These are phyloP conservation scores for Exophiala viscosa DNA, from an alignment of 2,329 filamentous ascomycete genomes.

Conservation along the genomic window DNA sequence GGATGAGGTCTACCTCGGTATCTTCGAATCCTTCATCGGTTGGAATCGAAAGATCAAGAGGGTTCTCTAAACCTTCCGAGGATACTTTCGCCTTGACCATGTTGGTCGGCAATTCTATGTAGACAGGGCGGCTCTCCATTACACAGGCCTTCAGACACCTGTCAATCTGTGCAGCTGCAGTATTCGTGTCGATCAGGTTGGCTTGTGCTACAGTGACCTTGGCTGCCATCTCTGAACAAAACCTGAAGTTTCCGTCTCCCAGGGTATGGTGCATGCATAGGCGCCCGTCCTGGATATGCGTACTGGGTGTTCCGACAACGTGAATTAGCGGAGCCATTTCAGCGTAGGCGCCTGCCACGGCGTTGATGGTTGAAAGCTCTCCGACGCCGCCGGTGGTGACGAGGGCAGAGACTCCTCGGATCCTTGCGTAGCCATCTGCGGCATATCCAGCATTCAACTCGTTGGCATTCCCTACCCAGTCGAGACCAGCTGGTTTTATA, in stretches of 20 bases:
- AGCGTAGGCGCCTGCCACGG: slow-evolving; percentile 49
- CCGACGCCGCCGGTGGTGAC: slow-evolving; percentile 61
- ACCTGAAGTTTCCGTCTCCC: slow-evolving; percentile 50
- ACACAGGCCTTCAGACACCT: slow-evolving; percentile 49
- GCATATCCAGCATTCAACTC: slow-evolving; percentile 67
- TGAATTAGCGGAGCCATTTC: slow-evolving; percentile 58
- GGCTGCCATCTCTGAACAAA: slow-evolving; percentile 49
- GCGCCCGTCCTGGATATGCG: slow-evolving; percentile 19
- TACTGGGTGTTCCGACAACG: slow-evolving; percentile 49
- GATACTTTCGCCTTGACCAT: slow-evolving; percentile 25
- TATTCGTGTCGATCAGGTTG: slow-evolving; percentile 45
- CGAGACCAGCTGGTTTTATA: slow-evolving; percentile 50
- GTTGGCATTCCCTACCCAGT: slow-evolving; percentile 61
- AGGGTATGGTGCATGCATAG: slow-evolving; percentile 34
- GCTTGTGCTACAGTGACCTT: slow-evolving; percentile 51
- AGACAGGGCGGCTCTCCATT: slow-evolving; percentile 53
- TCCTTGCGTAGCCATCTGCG: slow-evolving; percentile 73
- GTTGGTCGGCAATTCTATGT: slow-evolving; percentile 50
- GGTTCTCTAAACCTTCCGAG: slow-evolving; percentile 12
- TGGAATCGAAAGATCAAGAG: slow-evolving; percentile 24
- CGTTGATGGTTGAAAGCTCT: slow-evolving; percentile 41
- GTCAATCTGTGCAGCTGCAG: slow-evolving; percentile 51
- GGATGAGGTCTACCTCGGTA: slow-evolving; percentile 26
- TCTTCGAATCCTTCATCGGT: slow-evolving; percentile 29
- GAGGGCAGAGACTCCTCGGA: slow-evolving; percentile 38